Conservation (phyloP, 345 rosid species). For the Turritis glabra region DNA sequence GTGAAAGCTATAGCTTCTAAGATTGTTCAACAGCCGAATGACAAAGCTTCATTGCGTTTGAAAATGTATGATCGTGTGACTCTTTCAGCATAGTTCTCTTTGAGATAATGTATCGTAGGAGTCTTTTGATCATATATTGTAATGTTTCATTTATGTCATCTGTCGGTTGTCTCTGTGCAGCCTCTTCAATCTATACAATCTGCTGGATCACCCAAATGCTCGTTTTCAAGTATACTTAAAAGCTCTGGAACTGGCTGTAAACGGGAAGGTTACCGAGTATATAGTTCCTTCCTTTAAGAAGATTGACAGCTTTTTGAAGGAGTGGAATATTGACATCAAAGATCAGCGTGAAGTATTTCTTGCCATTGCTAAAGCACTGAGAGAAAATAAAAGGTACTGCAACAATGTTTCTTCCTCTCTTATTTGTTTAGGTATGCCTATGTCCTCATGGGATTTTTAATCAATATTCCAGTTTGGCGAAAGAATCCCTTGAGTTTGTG, state of each 20-base stretch:
- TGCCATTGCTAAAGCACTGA: slow-evolving; percentile 62
- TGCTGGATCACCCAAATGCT: slow-evolving; percentile 63
- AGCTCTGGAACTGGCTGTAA: slow-evolving; percentile 61
- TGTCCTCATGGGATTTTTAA: not conserved
- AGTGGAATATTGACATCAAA: slow-evolving; percentile 77
- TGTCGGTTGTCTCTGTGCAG: slow-evolving; percentile 46
- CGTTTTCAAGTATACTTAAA: slow-evolving; percentile 84
- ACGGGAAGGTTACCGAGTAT: slow-evolving; percentile 72
- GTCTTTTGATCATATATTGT: not conserved
- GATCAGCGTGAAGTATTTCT: slow-evolving; percentile 85
- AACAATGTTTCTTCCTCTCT: not conserved
- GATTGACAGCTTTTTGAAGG: slow-evolving; percentile 86
- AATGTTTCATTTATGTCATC: slow-evolving; percentile 17
- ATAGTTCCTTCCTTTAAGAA: slow-evolving; percentile 70
- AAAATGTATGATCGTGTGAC: slow-evolving; percentile 58
- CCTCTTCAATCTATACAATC: slow-evolving; percentile 91
- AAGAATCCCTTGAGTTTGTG: slow-evolving; percentile 72
- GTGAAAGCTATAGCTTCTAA: slow-evolving; percentile 69
- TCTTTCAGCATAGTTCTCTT: slow-evolving; percentile 48
- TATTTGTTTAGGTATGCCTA: not conserved
- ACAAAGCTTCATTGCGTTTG: slow-evolving; percentile 80
- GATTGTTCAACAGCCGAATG: slow-evolving; percentile 74
- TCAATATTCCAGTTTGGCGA: slow-evolving; percentile 54
- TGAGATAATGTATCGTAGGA: slow-evolving; percentile 48
- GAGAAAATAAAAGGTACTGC: slow-evolving; percentile 67